Percentiles rank a stretch among this genome's conserved stretches.
Conservation (phyloP, 352 stramenopile genomes). For the Phytophthora megakarya region DNA sequence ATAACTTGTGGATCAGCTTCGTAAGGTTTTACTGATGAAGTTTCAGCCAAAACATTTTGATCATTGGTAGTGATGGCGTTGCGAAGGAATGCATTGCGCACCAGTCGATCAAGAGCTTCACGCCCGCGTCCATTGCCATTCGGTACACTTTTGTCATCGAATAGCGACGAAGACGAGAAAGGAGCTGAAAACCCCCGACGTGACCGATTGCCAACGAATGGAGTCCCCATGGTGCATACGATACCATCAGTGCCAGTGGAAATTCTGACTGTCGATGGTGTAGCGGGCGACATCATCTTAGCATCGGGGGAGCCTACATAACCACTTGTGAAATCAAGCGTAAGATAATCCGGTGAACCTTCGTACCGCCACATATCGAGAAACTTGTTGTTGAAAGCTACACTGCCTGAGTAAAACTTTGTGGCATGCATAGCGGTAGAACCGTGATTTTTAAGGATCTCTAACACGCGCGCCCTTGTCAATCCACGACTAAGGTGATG, state of each 20-base stretch:
- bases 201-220: constrained; percentile 32
- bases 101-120: constrained; percentile 60
- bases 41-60: not conserved
- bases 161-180: constrained; percentile 43
- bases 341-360: constrained; percentile 78
- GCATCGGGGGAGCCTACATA: constrained; percentile 22
- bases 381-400: constrained; percentile 82
- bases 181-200: constrained; percentile 25
- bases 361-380: constrained; percentile 84
- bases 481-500: constrained; percentile 76
- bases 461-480: constrained; percentile 61
- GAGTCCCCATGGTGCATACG: constrained; percentile 21
- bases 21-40: not conserved
- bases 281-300: constrained; percentile 11
- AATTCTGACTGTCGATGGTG: not conserved
- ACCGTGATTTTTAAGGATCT: constrained; percentile 72
- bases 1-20: not conserved
- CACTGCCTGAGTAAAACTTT: constrained; percentile 74
- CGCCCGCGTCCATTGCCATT: constrained; percentile 52
- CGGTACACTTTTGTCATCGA: constrained; percentile 49
- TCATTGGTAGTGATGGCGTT: constrained; percentile 37
- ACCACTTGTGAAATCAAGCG: constrained; percentile 38
- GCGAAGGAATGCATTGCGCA: constrained; percentile 54
- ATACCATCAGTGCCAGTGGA: constrained; percentile 32
- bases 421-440: constrained; percentile 66